Base-by-base conservation (phyloP, 176 grass and related monocot genomes). In the Miscanthus lutarioriparius region DNA sequence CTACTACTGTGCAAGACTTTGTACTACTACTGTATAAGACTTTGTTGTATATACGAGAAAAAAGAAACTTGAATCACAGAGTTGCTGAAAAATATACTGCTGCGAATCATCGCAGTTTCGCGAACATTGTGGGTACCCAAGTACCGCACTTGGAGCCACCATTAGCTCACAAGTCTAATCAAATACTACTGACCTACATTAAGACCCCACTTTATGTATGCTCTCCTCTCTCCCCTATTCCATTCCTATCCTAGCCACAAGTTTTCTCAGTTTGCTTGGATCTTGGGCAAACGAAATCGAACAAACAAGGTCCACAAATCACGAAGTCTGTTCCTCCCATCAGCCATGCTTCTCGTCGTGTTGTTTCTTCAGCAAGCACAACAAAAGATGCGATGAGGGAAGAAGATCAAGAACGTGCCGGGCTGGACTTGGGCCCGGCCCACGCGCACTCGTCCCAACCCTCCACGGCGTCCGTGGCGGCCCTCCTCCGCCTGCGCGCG, bases 381-480 rank as follows among this genome's bases (percentile, higher is more conserved):
- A 22, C 25, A 15, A 30, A 14, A 10, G 3, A 26, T 19, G 48
- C 15, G 6, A 5, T 25, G 41, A 39, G 22, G 41, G 17, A 36
- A 3, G 23, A 45, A 3, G 23, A 45, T 51, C 74, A 56, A 2
- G 67, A 23, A 6, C 78, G 71, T 16, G 9, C 0, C 23, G 37
- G 36, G 25, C 5, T 47, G 47, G 38, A 12, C 2, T 41, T 70
- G 74, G 79, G 73, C 51, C 36, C 72, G 43, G 36, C 1, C 48
- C 28, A 88, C 12, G 84, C 58, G 67, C 82, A 97, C 79, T 97
- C 91, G 25, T 84, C 91, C 91, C 87, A 97, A 4, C 87, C 94
- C 61, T 92, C 94, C 53, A 68, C 80, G 49, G 33, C 27, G 53
- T 26, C 54, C 53, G 17, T 58, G 15, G 14, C 47, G 47, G 47